Conservation (phyloP, 768 basidiomycete genomes). For the Cystobasidium onofrii region DNA sequence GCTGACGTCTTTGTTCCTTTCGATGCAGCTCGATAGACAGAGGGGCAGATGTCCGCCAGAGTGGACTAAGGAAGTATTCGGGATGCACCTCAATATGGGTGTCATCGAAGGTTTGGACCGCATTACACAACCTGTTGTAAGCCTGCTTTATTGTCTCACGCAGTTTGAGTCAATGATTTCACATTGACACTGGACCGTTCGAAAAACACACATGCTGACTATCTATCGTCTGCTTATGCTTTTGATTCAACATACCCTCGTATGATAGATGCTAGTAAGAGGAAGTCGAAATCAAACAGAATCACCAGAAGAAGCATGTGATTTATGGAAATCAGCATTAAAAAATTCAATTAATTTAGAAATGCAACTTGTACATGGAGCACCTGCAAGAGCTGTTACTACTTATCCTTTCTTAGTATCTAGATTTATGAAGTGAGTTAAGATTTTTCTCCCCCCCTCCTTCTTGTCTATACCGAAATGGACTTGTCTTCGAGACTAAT, state of each 20-base stretch:
- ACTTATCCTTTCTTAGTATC: conserved; percentile 19
- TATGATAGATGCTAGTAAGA: neutral
- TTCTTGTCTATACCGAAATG: no score
- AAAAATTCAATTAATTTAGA: neutral
- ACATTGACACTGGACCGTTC: no score
- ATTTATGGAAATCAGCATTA: neutral
- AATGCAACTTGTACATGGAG: neutral
- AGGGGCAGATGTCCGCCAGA: neutral
- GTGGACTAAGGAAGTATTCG: conserved; percentile 19
- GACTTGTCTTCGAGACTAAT: no score
- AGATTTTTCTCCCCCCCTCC: neutral
- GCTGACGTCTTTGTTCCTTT: no score
- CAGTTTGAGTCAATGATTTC: no score
- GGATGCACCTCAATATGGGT: conserved; percentile 4
- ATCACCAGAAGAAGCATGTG: conserved; percentile 3
- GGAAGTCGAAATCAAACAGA: conserved; percentile 12
- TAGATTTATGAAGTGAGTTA: conserved; percentile 7
- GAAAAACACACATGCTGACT: no score
- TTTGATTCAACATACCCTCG: no score
- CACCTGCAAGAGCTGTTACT: conserved; percentile 12
- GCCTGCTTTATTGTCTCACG: no score
- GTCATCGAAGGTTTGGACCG: neutral
- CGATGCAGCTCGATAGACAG: neutral
- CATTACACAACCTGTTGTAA: conserved; percentile 2
- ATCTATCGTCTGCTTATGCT: no score